phyloP scores from a whole-genome alignment of 2,329 filamentous ascomycete genomes.

The Cladorrhinum sp. region DNA sequence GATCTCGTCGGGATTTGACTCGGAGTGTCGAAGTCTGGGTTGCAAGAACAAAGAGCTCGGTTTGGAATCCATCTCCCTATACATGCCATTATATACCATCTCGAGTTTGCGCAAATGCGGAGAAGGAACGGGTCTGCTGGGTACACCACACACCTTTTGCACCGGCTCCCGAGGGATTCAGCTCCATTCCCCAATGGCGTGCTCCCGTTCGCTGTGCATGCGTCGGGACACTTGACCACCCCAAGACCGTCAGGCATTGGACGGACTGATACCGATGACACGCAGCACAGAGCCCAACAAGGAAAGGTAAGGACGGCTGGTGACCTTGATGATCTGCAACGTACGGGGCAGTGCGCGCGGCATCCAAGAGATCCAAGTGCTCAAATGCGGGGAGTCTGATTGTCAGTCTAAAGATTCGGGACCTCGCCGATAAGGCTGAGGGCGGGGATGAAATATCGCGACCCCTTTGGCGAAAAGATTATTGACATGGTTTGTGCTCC shows the following conservation, averaged over 20 bases:
- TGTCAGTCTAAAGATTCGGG: conserved; percentile 1
- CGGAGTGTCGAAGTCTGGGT: background rate
- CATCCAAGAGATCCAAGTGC: conserved; percentile 20
- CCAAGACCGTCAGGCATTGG: conserved; percentile 19
- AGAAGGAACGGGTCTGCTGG: conserved; percentile 16
- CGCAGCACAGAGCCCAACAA: conserved; percentile 20
- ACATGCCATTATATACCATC: conserved; percentile 16
- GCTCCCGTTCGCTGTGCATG: conserved; percentile 12
- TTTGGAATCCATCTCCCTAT: too few species aligned
- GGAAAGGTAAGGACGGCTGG: conserved; percentile 14
- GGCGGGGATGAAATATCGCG: conserved; percentile 9
- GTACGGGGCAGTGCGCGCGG: conserved; percentile 16
- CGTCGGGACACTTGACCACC: conserved; percentile 18
- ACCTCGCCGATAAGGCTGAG: conserved; percentile 20
- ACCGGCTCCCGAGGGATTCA: conserved; percentile 16
- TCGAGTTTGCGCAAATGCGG: conserved; percentile 28
- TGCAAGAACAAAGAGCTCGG: background rate
- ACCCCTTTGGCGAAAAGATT: background rate
- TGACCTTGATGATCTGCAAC: conserved; percentile 15
- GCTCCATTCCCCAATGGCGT: conserved; percentile 26
- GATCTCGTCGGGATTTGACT: background rate
- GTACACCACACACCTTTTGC: conserved; percentile 13
- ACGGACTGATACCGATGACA: conserved; percentile 20
- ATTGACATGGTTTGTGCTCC: background rate
- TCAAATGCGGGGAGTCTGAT: conserved; percentile 25